Percentiles rank a stretch among this genome's conserved stretches.
Conservation (phyloP, 2,329 filamentous ascomycete species). For the Didymella arachidicola region DNA sequence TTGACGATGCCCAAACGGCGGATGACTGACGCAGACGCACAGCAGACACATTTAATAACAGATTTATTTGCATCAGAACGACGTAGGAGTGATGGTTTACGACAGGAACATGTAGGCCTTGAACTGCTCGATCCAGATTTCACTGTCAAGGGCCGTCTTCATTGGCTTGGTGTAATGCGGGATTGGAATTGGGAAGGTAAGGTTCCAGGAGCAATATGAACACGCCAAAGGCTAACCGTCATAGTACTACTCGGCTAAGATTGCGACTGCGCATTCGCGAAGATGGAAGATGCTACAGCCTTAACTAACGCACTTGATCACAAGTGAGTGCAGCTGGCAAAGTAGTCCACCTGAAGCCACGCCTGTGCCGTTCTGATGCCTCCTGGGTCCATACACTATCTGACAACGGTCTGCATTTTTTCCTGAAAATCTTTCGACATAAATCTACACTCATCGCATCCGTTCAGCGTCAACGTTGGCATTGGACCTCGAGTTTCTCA, state of each 20-base stretch:
- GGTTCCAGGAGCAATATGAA: constrained; percentile 26
- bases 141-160: constrained; percentile 70
- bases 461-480: not conserved
- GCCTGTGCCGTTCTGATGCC: not conserved
- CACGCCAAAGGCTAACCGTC: not conserved
- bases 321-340: not conserved
- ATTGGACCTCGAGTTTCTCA: not conserved
- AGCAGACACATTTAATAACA: not conserved
- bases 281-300: too few relatives aligned
- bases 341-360: not conserved
- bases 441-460: not conserved
- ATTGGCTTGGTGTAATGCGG: constrained; percentile 76
- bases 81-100: constrained; percentile 35
- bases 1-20: constrained; percentile 34
- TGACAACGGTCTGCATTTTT: not conserved
- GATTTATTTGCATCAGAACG: constrained; percentile 15
- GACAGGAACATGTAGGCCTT: constrained; percentile 22
- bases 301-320: not conserved
- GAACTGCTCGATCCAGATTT: constrained; percentile 64
- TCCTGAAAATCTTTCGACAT: not conserved
- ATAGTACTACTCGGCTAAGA: constrained; percentile 11
- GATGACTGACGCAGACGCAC: not conserved
- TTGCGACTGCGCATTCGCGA: not conserved
- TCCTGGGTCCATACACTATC: not conserved
- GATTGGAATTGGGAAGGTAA: constrained; percentile 77